Percentiles rank a stretch among this genome's conserved stretches.
These are phyloP conservation scores for Bruguiera parviflora DNA, from an alignment of 345 rosid genomes.

Conservation along the genomic window DNA sequence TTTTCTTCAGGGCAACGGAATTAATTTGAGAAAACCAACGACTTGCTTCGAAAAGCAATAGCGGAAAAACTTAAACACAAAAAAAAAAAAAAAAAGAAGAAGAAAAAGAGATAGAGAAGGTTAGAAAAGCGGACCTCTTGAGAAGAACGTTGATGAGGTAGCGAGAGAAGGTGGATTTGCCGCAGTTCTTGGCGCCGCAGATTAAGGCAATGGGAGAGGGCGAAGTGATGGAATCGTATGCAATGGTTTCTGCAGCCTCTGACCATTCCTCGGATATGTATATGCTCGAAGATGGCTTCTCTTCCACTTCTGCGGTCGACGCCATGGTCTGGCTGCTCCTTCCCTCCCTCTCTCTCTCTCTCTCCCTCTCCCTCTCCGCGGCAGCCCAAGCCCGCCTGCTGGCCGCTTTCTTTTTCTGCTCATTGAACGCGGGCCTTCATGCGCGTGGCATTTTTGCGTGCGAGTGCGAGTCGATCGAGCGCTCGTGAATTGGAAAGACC, in stretches of 20 bases:
- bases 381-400: too few relatives aligned
- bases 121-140: conserved; percentile 38
- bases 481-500: too few relatives aligned
- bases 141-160: conserved; percentile 71
- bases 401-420: background rate
- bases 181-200: conserved; percentile 83
- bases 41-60: too few relatives aligned
- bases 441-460: too few relatives aligned
- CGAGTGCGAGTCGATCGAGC: too few relatives aligned
- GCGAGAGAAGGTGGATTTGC: conserved; percentile 89
- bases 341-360: too few relatives aligned
- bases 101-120: background rate
- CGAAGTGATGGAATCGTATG: conserved; percentile 39
- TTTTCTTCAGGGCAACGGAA: too few relatives aligned
- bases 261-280: conserved; percentile 70
- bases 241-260: conserved; percentile 54
- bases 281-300: conserved; percentile 40
- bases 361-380: too few relatives aligned
- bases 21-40: too few relatives aligned
- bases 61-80: too few relatives aligned
- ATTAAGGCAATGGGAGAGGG: conserved; percentile 49
- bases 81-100: too few relatives aligned
- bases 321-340: conserved; percentile 14
- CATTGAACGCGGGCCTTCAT: background rate
- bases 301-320: conserved; percentile 31